These are phyloP conservation scores for Drechslerella coelobrocha DNA, from an alignment of 2,329 filamentous ascomycete genomes.

Conservation along the genomic window DNA sequence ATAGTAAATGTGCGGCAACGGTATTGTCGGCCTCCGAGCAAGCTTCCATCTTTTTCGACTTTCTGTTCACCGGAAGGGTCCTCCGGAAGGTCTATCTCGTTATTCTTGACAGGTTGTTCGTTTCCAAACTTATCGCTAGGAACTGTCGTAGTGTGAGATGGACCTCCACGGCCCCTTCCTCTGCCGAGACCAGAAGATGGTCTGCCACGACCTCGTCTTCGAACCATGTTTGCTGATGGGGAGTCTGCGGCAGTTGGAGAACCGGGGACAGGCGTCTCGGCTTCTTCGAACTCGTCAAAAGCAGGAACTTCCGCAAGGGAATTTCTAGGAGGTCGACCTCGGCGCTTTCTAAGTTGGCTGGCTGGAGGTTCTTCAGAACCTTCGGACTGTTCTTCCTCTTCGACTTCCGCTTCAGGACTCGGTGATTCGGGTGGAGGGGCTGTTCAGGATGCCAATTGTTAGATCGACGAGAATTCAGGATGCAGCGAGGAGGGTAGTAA, in stretches of 20 bases:
- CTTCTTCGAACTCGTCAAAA: conserved; percentile 33
- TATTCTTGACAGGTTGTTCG: conserved; percentile 84
- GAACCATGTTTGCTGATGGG: conserved; percentile 66
- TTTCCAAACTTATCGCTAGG: conserved; percentile 94
- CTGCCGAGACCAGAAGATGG: conserved; percentile 70
- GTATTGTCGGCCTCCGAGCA: conserved; percentile 84
- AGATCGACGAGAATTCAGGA: conserved; percentile 4
- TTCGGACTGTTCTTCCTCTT: conserved; percentile 37
- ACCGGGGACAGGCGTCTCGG: conserved; percentile 62
- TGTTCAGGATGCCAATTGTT: conserved; percentile 15
- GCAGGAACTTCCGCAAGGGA: conserved; percentile 53
- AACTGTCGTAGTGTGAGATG: conserved; percentile 79
- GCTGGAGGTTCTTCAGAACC: conserved; percentile 49
- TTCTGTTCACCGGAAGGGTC: conserved; percentile 90
- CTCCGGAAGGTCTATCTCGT: conserved; percentile 87
- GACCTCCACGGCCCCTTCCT: conserved; percentile 71
- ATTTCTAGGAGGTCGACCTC: conserved; percentile 61
- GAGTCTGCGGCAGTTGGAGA: conserved; percentile 69
- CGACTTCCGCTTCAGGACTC: conserved; percentile 28
- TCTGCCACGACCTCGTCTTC: conserved; percentile 61
- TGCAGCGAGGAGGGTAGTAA: neutral
- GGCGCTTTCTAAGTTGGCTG: conserved; percentile 62
- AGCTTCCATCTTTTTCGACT: conserved; percentile 85
- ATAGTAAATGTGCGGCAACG: conserved; percentile 92
- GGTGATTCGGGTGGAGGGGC: conserved; percentile 38